Evolutionary conservation across 352 stramenopile species (phyloP), one percentile per base, ranked within the genome.

Genomic region (Phytophthora idaei): DNA sequence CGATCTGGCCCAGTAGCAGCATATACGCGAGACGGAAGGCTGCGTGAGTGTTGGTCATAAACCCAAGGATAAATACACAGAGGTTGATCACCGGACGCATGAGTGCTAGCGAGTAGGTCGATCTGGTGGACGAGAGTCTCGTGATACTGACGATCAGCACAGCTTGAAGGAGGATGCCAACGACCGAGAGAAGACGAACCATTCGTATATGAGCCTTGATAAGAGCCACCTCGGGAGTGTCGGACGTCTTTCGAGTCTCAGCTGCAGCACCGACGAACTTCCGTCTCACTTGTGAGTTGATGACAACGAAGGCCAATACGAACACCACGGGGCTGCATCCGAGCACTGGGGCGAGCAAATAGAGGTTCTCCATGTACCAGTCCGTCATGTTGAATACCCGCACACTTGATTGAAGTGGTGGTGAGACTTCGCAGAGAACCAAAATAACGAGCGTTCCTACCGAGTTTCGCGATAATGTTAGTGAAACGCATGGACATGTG

Each of bases 41-140:
- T 14, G 77, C 67, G 54, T 92, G 79, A 6, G 79, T 87, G 78
- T 86, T 90, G 60, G 79, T 90, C 77, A 85, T 89, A 61, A 92
- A 92, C 31, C 77, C 80, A 32, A 90, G 62, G 15, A 85, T 57
- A 52, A 80, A 85, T 5, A 64, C 66, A 53, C 77, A 87, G 28
- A 85, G 36, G 46, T 85, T 86, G 21, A 61, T 53, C 14, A 81
- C 70, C 1, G 80, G 75, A 3, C 82, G 82, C 14, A 79, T 66
- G 48, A 89, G 59, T 15, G 72, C 77, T 39, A 91, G 78, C 27
- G 71, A 64, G 55, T 83, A 88, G n/a, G 74, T 66, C 6, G 59
- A 65, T 10, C 53, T 71, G 45, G 46, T 57, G 17, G 60, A 64
- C 14, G 57, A 67, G 17, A 64, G 71, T 47, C 37, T 61, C 1